phyloP scores from a whole-genome alignment of 1,284 basidiomycete genomes.

The Sporisorium graminicola region DNA sequence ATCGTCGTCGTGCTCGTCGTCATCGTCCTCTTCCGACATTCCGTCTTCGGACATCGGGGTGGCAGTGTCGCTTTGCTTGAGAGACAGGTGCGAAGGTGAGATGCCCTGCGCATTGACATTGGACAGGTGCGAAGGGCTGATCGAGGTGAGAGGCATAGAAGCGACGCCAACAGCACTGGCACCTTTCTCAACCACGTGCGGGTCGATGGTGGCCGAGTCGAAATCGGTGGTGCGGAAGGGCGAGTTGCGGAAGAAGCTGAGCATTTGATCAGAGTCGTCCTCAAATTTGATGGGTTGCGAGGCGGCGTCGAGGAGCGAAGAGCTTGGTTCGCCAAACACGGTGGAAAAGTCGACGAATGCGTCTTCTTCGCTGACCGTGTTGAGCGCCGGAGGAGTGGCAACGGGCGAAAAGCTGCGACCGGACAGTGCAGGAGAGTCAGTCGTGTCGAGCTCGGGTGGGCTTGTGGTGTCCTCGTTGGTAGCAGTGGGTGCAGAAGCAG shows the following conservation, averaged over 20 bases:
- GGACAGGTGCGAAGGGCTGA: conserved; percentile 18
- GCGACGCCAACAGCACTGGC: neutral
- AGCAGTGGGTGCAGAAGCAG: neutral
- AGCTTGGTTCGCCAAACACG: conserved; percentile 36
- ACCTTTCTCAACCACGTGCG: conserved; percentile 43
- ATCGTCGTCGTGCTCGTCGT: conserved; percentile 38
- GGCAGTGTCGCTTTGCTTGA: conserved; percentile 17
- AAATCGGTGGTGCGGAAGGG: conserved; percentile 39
- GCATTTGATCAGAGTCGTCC: conserved; percentile 31
- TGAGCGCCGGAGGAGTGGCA: conserved; percentile 33
- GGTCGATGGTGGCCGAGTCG: conserved; percentile 49
- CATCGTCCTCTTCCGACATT: conserved; percentile 45
- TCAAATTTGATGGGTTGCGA: conserved; percentile 32
- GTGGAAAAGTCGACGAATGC: conserved; percentile 32
- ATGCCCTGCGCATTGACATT: neutral
- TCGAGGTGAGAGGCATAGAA: conserved; percentile 21
- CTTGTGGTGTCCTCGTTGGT: conserved; percentile 8
- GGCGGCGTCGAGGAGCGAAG: conserved; percentile 14
- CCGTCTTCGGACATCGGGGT: conserved; percentile 52
- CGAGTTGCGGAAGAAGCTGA: conserved; percentile 43
- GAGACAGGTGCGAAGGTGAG: conserved; percentile 1
- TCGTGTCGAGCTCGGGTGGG: conserved; percentile 40
- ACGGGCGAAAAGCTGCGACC: conserved; percentile 40
- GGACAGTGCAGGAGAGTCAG: conserved; percentile 43
- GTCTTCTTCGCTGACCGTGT: conserved; percentile 27